Evolutionary conservation across 2,329 filamentous ascomycete species (phyloP), one percentile per base, ranked within the genome.

Genomic region (Penicillium oxalicum): DNA sequence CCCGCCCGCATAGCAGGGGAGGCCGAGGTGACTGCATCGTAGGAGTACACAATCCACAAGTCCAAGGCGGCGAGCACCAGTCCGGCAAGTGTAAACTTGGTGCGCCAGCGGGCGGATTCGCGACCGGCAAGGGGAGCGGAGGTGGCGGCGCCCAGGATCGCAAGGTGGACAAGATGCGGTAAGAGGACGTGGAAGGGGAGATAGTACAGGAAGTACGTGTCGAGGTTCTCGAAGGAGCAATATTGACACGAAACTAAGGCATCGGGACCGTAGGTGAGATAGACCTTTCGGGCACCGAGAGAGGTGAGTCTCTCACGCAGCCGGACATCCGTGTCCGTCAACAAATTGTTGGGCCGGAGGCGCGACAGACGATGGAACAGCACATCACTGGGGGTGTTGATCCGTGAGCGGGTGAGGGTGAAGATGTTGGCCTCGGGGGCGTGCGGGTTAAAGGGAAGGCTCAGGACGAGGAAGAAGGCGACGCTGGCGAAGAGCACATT

Each of bases 371-470:
- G 87, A 50, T 79, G 82, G 69, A 95, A 93, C 52, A 97, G 78
- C 32, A 94, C 84, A 63, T 91, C 87, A 37, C 81, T 84, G n/a
- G 89, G 84, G 37, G 87, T 91, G 61, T 90, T 87, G 13, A 97
- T 81, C 32, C 91, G 87, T 44, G 88, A 93, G 48, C 83, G 77
- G 1, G 91, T 96, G 13, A 75, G 69, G 28, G 69, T 64, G 76
- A 97, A 95, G 67, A 97, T 74, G 71, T 96, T 96, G 28, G 60
- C 53, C 26, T 58, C 47, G 36, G 66, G 63, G 25, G 70, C 61
- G 55, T 66, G 61, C 4, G 87, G 86, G 5, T 80, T 74, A 62
- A 89, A 83, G 0, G 88, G 84, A 0, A 91, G 71, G 12, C 86
- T 83, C 50, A 81, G 77, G 50, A 83, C 60, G 44, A 87, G 68